Evolutionary conservation across 345 rosid genomes (phyloP).

Genomic region (Acer yangbiense): DNA sequence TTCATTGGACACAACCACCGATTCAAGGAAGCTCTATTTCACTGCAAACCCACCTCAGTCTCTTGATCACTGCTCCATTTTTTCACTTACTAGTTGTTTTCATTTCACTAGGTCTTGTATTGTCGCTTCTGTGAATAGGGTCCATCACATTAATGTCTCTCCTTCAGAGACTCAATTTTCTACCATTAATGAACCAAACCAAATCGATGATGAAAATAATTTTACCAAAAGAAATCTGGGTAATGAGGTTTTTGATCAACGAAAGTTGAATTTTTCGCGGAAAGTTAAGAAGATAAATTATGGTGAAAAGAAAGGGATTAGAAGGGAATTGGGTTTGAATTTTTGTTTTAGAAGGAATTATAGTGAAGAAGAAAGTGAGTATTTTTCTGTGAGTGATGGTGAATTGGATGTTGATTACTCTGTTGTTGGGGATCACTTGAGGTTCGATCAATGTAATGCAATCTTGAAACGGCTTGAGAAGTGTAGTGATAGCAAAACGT

Average conservation of each 20-base stretch:
- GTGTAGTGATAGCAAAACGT: slow-evolving; percentile 51
- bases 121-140: slow-evolving; percentile 37
- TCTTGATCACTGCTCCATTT: slow-evolving; percentile 38
- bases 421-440: slow-evolving; percentile 41
- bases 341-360: slow-evolving; percentile 34
- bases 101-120: slow-evolving; percentile 33
- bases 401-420: slow-evolving; percentile 61
- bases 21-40: slow-evolving; percentile 54
- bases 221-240: slow-evolving; percentile 19
- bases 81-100: slow-evolving; percentile 35
- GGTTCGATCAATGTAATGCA: slow-evolving; percentile 57
- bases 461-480: slow-evolving; percentile 73
- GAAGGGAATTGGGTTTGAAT: slow-evolving; percentile 37
- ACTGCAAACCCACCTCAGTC: slow-evolving; percentile 41
- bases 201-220: slow-evolving; percentile 25
- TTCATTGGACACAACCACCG: slow-evolving; percentile 45
- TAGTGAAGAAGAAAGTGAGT: slow-evolving; percentile 31
- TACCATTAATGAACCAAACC: slow-evolving; percentile 24
- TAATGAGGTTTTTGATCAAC: slow-evolving; percentile 23
- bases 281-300: slow-evolving; percentile 15
- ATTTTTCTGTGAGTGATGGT: slow-evolving; percentile 38
- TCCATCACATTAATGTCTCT: slow-evolving; percentile 41
- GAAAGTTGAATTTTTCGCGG: slow-evolving; percentile 26
- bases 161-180: slow-evolving; percentile 38
- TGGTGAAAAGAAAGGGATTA: slow-evolving; percentile 32